phyloP scores from a whole-genome alignment of 1,284 basidiomycete genomes.

The Puccinia triticina region DNA sequence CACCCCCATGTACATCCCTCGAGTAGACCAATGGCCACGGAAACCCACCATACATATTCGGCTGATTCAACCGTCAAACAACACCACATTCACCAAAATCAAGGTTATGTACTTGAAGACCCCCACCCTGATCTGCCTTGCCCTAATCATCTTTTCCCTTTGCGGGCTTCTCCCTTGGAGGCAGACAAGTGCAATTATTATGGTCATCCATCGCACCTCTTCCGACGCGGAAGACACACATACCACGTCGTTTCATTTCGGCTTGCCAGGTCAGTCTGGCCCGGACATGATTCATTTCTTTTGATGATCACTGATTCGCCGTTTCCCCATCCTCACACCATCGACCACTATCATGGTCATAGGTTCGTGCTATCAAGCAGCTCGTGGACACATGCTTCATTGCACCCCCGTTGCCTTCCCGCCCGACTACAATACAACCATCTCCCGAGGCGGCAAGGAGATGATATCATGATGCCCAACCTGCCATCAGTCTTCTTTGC shows the following conservation, averaged over 20 bases:
- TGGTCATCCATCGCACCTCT: slow-evolving; percentile 25
- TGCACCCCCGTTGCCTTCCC: slow-evolving; percentile 40
- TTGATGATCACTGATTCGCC: not conserved
- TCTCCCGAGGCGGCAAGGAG: slow-evolving; percentile 4
- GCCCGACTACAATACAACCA: slow-evolving; percentile 44
- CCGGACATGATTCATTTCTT: not conserved
- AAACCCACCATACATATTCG: too few species aligned
- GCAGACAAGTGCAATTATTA: slow-evolving; percentile 14
- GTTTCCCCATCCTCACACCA: not conserved
- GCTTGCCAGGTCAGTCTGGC: slow-evolving; percentile 31
- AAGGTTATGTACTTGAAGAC: too few species aligned
- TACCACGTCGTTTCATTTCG: slow-evolving; percentile 39
- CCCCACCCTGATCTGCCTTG: slow-evolving; percentile 7
- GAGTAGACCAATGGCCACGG: too few species aligned
- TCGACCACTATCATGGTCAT: too few species aligned
- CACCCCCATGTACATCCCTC: too few species aligned
- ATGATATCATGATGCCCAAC: slow-evolving; percentile 46
- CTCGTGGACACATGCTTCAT: not conserved
- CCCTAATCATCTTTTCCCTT: slow-evolving; percentile 27
- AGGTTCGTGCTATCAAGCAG: slow-evolving; percentile 47
- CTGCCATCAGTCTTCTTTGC: slow-evolving; percentile 35
- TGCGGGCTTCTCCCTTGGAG: slow-evolving; percentile 37
- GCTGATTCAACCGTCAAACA: too few species aligned
- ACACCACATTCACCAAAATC: too few species aligned
- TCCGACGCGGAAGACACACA: not conserved